These are phyloP conservation scores for Penicillium robsamsonii DNA, from an alignment of 495 filamentous ascomycete species.

Conservation along the genomic window DNA sequence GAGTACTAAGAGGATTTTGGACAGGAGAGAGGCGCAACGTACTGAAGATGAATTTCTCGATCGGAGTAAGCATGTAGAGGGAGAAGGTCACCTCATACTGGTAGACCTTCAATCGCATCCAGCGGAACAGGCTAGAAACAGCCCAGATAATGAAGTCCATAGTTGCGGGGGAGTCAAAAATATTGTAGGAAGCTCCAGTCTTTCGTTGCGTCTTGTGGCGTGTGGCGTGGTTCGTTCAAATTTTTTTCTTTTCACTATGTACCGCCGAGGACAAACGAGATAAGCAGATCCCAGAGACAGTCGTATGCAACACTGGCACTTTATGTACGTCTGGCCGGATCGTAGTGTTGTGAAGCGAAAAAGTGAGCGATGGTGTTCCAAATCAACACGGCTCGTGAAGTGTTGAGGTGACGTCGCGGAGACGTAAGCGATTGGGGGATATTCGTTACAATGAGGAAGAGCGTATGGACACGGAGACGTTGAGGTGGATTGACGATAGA, in stretches of 20 bases:
- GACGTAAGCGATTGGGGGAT: background rate
- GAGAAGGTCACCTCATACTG: slow-evolving; percentile 85
- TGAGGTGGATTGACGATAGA: background rate
- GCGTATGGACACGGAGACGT: background rate
- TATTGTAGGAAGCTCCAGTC: background rate
- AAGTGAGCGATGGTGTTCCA: background rate
- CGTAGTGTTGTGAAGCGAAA: background rate
- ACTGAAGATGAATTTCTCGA: slow-evolving; percentile 86
- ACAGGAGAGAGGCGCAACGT: slow-evolving; percentile 29
- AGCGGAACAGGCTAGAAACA: slow-evolving; percentile 51
- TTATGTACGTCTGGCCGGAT: background rate
- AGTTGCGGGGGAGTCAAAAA: slow-evolving; percentile 5
- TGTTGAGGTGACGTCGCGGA: background rate
- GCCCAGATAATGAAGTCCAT: slow-evolving; percentile 40
- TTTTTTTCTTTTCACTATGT: background rate
- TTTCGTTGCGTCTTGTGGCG: background rate
- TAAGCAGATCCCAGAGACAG: background rate
- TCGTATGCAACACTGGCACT: background rate
- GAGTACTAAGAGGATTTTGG: background rate
- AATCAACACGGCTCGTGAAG: background rate
- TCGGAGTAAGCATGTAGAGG: slow-evolving; percentile 82
- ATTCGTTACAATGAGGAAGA: background rate
- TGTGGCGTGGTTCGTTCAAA: background rate
- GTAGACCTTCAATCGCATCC: slow-evolving; percentile 76
- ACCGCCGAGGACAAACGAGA: background rate